A percentile compares a stretch with the other conserved stretches of the same genome.
Evolutionary conservation across 495 filamentous ascomycete species (phyloP).

Genomic region (Tuber indicum): DNA sequence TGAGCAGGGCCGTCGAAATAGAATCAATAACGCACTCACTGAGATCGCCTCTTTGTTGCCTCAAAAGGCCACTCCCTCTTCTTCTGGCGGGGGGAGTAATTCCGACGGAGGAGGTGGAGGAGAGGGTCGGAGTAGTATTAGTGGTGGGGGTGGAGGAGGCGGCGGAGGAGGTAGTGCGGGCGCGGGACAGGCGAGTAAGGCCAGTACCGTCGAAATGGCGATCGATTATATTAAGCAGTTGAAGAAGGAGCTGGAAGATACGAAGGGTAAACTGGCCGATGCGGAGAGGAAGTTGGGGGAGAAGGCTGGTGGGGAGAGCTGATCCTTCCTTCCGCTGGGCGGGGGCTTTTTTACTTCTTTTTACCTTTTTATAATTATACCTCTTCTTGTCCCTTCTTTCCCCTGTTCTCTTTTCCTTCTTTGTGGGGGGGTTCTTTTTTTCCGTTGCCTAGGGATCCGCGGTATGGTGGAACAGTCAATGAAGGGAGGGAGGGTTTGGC

Average conservation of each 20-base stretch:
- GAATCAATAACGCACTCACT: conserved; percentile 88
- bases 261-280: conserved; percentile 45
- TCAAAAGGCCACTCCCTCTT: conserved; percentile 42
- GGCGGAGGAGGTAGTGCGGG: conserved; percentile 46
- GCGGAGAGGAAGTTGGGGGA: conserved; percentile 25
- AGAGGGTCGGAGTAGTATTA: conserved; percentile 37
- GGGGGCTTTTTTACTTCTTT: neutral
- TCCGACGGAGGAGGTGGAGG: conserved; percentile 27
- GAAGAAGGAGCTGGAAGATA: conserved; percentile 63
- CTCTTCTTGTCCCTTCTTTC: neutral
- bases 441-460: neutral
- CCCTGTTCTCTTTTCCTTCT: neutral
- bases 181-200: conserved; percentile 60
- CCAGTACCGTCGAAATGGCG: conserved; percentile 89
- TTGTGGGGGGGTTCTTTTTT: neutral
- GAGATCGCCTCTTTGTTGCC: conserved; percentile 85
- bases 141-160: conserved; percentile 41
- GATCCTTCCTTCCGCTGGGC: neutral
- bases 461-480: neutral
- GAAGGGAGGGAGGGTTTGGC: neutral
- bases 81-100: conserved; percentile 45
- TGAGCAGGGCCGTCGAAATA: conserved; percentile 88
- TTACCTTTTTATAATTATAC: neutral
- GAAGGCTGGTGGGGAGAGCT: conserved; percentile 1
- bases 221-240: conserved; percentile 90